These are phyloP conservation scores for Neurospora sp. DNA, from an alignment of 2,329 filamentous ascomycete genomes.

Conservation along the genomic window DNA sequence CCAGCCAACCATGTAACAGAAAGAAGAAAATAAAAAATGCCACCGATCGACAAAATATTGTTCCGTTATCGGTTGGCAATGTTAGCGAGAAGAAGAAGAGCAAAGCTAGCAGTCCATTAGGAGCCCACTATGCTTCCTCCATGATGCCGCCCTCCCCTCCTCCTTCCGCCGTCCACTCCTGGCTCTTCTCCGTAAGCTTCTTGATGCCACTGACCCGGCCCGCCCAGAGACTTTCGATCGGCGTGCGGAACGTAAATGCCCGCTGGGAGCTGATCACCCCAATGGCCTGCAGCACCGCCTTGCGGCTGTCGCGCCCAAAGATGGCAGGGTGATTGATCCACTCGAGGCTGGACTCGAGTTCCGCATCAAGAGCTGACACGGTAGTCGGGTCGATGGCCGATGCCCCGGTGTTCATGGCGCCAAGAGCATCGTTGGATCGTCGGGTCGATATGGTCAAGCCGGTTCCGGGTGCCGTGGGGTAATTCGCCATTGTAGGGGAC, in stretches of 20 bases:
- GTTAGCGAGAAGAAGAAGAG: not conserved
- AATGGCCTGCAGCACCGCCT: conserved; percentile 91
- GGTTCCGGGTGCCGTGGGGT: conserved; percentile 27
- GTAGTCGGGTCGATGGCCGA: conserved; percentile 76
- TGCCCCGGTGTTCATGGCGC: conserved; percentile 35
- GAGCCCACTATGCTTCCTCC: conserved; percentile 41
- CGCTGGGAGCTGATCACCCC: conserved; percentile 93
- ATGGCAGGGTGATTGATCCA: conserved; percentile 98
- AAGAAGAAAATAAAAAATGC: not conserved
- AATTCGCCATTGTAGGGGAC: conserved; percentile 41
- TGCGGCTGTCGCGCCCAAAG: conserved; percentile 86
- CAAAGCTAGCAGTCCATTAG: not conserved
- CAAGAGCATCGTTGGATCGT: conserved; percentile 48
- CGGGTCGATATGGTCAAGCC: conserved; percentile 36
- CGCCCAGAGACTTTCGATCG: conserved; percentile 85
- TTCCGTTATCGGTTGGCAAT: not conserved
- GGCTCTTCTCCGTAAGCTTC: conserved; percentile 69
- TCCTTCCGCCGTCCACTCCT: conserved; percentile 84
- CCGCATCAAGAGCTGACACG: conserved; percentile 79
- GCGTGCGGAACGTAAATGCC: conserved; percentile 85
- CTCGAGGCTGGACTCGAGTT: conserved; percentile 82
- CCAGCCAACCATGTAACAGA: not conserved
- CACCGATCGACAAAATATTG: not conserved
- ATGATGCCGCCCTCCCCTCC: conserved; percentile 61
- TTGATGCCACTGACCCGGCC: conserved; percentile 72